phyloP scores from a whole-genome alignment of 1,284 basidiomycete genomes.

The Tylopilus microsporus region DNA sequence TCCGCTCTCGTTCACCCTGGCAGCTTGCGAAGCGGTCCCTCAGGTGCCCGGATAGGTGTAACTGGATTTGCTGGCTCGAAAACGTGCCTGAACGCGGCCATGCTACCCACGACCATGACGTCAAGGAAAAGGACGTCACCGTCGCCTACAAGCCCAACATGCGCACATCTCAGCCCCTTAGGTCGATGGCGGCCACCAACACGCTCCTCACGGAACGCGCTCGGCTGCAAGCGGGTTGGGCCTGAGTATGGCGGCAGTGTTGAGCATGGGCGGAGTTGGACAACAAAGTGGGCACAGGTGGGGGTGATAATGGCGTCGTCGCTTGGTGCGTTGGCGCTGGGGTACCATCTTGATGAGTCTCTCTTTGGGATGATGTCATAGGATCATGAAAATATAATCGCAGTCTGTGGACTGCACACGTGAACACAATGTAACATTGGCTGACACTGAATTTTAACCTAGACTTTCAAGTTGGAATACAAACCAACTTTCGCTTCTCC shows the following conservation, averaged over 20 bases:
- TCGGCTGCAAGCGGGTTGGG: background rate
- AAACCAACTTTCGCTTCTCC: no score
- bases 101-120: background rate
- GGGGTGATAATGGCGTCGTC: background rate
- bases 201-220: constrained; percentile 25
- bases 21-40: background rate
- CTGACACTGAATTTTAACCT: no score
- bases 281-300: no score
- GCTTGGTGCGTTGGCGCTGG: constrained; percentile 10
- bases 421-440: no score
- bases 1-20: constrained; percentile 16
- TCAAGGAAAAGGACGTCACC: no score
- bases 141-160: background rate
- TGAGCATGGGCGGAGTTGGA: background rate
- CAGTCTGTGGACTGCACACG: no score
- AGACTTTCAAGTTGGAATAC: no score
- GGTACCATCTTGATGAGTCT: no score
- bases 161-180: background rate
- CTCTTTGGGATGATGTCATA: no score
- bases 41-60: background rate
- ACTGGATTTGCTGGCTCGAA: background rate
- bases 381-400: no score
- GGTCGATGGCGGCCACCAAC: constrained; percentile 10
- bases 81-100: no score
- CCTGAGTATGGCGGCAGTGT: background rate